These are phyloP conservation scores for Penicillium odoratum DNA, from an alignment of 495 filamentous ascomycete species.

Conservation along the genomic window DNA sequence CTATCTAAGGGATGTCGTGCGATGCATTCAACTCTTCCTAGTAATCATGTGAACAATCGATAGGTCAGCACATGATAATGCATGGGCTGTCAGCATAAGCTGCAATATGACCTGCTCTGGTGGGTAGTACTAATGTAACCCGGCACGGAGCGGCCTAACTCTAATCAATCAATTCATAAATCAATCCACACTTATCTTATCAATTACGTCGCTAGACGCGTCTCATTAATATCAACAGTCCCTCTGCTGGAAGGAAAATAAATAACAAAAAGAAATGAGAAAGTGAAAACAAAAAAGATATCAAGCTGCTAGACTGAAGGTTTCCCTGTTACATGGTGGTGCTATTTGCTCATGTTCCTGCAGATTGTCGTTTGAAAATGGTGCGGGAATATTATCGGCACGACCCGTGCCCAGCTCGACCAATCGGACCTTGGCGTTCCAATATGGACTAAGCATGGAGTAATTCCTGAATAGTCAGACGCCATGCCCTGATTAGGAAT, in stretches of 20 bases:
- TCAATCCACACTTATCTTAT: neutral
- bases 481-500: too few species aligned
- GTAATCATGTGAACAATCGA: conserved; percentile 1
- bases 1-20: neutral
- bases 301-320: neutral
- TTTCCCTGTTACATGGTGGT: neutral
- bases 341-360: neutral
- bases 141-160: neutral
- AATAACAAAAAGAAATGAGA: too few species aligned
- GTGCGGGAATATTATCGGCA: neutral
- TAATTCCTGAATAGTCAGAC: too few species aligned
- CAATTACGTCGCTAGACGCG: neutral
- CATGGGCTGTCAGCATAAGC: neutral
- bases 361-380: too few species aligned
- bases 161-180: neutral
- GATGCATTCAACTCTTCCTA: neutral
- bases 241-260: too few species aligned
- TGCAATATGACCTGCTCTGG: neutral
- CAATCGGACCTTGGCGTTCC: too few species aligned
- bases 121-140: neutral
- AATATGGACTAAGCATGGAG: too few species aligned
- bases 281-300: too few species aligned
- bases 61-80: conserved; percentile 5
- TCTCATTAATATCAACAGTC: neutral
- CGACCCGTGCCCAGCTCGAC: neutral